Evolutionary conservation across 2,329 filamentous ascomycete genomes (phyloP), one percentile per base, ranked within the genome.

Genomic region (Alternaria incomplexa): DNA sequence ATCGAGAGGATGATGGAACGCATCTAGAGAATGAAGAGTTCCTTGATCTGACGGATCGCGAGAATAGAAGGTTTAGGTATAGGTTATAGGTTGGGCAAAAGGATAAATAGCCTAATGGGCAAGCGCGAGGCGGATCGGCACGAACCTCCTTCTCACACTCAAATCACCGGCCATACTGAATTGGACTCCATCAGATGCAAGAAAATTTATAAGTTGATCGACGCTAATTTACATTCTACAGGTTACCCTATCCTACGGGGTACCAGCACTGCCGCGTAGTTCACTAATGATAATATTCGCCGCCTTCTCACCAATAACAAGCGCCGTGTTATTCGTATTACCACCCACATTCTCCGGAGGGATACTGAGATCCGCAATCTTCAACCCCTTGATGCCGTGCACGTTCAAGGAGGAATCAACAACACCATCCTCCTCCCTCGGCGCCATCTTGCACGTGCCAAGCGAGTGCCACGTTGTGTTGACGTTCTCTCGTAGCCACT

Each of bases 321-420:
- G 72, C 1, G 83, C 82, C 1, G 82, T 83, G 43, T 83, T 82
- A 57, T 83, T 82, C 2, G 83, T 84, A 62, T 85, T 84, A 0
- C 79, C 82, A 4, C 79, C 83, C 5, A 85, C 81, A 61, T 82
- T 82, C 61, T 78, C 71, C 1, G 81, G 81, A 6, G 77, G 74
- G 5, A 82, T 77, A 63, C 71, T 77, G 66, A 85, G 53, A 77
- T 85, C 83, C 9, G 78, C 81, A 58, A 84, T 65, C 72, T 84
- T 84, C 55, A 77, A 40, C 1, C 69, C 69, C 20, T 63, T 56
- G 1, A 70, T 62, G 32, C 77, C 77, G 58, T 77, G 69, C 20
- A 77, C 75, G 56, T 70, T 75, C 63, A 78, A 58, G 3, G 62
- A 54, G 5, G 47, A 20, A 58, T 77, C 76, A 1, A 78, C 75